Evolutionary conservation across 257 asterid species (phyloP).

Genomic region (Jaltomata sinuosa): DNA sequence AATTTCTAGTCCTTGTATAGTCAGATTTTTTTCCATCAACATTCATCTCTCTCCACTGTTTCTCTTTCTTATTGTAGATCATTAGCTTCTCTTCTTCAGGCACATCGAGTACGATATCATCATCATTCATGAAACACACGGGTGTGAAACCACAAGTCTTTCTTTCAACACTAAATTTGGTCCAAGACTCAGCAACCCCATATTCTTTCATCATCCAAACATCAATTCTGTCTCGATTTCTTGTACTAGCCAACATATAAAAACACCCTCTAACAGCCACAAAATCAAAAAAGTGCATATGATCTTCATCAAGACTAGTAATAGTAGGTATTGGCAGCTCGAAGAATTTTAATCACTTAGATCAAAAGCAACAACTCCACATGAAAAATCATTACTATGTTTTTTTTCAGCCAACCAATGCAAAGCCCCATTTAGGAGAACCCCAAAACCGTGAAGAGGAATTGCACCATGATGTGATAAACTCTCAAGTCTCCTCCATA

Average conservation of each 20-base stretch:
- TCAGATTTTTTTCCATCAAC: neutral
- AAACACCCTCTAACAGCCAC: neutral
- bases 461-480: neutral
- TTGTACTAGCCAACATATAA: neutral
- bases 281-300: neutral
- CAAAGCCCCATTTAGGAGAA: neutral
- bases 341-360: neutral
- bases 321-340: neutral
- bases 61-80: neutral
- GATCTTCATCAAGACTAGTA: neutral
- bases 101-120: no score
- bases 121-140: no score
- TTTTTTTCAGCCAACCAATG: neutral
- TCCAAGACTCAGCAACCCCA: neutral
- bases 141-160: no score
- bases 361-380: neutral
- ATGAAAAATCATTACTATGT: neutral
- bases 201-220: no score
- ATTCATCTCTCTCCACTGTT: neutral
- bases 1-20: neutral
- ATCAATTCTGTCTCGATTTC: no score
- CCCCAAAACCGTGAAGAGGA: neutral
- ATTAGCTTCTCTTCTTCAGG: no score
- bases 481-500: conserved; percentile 16
- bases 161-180: no score